Evolutionary conservation across 2,329 filamentous ascomycete genomes (phyloP).

Genomic region (Pyrenophora seminiperda): DNA sequence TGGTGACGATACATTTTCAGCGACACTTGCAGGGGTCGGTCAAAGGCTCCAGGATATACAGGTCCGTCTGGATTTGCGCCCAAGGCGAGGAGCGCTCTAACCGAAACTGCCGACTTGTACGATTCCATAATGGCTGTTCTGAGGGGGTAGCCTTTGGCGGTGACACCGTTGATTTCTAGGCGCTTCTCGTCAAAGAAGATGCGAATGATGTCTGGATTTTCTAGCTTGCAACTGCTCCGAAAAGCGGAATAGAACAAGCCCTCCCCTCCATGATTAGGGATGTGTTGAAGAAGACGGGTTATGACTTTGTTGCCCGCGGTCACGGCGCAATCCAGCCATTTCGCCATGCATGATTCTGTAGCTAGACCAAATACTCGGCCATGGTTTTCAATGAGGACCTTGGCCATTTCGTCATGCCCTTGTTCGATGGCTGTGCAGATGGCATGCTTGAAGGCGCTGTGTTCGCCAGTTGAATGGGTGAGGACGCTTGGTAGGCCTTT

Average conservation of each 20-base stretch:
- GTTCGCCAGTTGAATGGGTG: neutral
- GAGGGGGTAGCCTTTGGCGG: neutral
- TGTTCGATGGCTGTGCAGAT: neutral
- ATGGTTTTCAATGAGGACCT: neutral
- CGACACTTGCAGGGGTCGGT: neutral
- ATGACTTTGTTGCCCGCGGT: neutral
- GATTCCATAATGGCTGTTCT: neutral
- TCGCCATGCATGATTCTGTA: neutral
- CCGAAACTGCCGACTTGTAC: neutral
- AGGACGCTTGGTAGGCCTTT: neutral
- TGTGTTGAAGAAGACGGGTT: fast-evolving
- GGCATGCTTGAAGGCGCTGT: neutral
- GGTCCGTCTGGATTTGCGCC: neutral
- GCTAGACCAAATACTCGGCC: neutral
- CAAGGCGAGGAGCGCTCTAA: neutral
- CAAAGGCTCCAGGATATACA: neutral
- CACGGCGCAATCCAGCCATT: neutral
- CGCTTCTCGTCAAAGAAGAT: neutral
- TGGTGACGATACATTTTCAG: too few relatives aligned
- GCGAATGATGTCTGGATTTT: neutral
- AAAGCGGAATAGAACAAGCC: neutral
- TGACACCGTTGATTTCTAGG: neutral
- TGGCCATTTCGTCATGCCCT: neutral
- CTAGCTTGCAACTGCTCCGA: neutral
- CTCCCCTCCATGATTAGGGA: neutral